Conservation (phyloP, 257 asterid genomes). For the Apocynum venetum region DNA sequence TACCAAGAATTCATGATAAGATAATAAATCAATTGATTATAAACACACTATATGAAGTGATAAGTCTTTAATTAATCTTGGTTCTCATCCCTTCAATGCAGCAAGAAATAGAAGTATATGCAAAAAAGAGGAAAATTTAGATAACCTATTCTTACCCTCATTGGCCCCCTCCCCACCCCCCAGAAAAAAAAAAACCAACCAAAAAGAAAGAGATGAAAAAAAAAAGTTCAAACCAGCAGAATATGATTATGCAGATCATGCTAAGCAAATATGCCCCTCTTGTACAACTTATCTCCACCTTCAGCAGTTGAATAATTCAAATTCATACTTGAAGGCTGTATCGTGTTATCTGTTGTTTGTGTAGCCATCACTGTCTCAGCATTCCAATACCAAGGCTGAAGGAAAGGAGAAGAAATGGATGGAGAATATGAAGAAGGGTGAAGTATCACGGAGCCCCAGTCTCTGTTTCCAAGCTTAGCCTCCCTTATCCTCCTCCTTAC, state of each 20-base stretch:
- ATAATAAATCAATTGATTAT: no score
- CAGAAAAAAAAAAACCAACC: no score
- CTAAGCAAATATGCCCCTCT: slow-evolving; percentile 47
- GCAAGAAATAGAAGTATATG: no score
- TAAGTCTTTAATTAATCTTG: no score
- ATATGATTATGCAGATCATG: background rate
- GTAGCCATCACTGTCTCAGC: slow-evolving; percentile 48
- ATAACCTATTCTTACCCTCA: no score
- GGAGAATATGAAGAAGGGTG: slow-evolving; percentile 46
- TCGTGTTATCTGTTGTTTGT: slow-evolving; percentile 36
- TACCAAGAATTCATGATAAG: no score
- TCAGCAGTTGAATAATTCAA: slow-evolving; percentile 62
- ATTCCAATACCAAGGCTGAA: slow-evolving; percentile 84
- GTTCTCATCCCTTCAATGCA: no score
- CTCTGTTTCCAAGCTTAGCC: slow-evolving; percentile 63
- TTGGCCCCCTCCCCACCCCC: no score
- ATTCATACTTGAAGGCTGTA: slow-evolving; percentile 25
- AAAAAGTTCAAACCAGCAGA: background rate
- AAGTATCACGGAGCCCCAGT: slow-evolving; percentile 80
- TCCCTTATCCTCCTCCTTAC: slow-evolving; percentile 66
- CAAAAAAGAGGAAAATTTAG: no score
- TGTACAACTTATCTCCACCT: slow-evolving; percentile 73
- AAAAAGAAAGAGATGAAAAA: background rate
- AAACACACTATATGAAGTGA: no score
- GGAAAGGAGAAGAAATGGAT: slow-evolving; percentile 35